phyloP scores from a whole-genome alignment of 2,329 filamentous ascomycete genomes.

The Pseudogymnoascus sp. region DNA sequence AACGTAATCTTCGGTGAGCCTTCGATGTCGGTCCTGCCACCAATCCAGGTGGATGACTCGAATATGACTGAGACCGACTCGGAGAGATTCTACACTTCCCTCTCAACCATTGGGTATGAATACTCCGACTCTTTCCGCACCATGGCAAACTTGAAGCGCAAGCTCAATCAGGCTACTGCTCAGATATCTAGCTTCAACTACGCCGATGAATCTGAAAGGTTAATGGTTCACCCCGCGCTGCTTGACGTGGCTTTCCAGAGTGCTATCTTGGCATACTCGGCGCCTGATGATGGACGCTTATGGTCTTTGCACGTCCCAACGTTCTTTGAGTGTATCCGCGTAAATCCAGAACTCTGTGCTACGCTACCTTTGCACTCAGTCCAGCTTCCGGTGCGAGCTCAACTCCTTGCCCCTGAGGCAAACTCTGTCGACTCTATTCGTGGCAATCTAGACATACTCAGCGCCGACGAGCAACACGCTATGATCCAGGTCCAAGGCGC shows the following conservation, averaged over 20 bases:
- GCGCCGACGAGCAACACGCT: too few species aligned
- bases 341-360: conserved; percentile 16
- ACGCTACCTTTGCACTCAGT: too few species aligned
- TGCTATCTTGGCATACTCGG: conserved; percentile 30
- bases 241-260: conserved; percentile 11
- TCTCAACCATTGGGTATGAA: neutral
- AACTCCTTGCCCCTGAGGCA: too few species aligned
- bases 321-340: conserved; percentile 15
- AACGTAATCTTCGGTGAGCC: too few species aligned
- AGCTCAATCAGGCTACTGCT: conserved; percentile 11
- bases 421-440: too few species aligned
- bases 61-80: neutral
- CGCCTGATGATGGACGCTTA: conserved; percentile 18
- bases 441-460: too few species aligned
- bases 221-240: conserved; percentile 7
- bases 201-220: neutral
- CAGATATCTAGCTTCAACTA: neutral
- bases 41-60: too few species aligned
- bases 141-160: conserved; percentile 13
- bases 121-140: neutral
- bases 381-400: too few species aligned
- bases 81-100: neutral
- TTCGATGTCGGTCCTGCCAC: too few species aligned
- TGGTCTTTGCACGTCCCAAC: conserved; percentile 20
- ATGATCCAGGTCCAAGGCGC: too few species aligned